Percentiles rank a stretch among this genome's conserved stretches.
These are phyloP conservation scores for Aquilaria sinensis DNA, from an alignment of 345 rosid genomes.

Conservation along the genomic window DNA sequence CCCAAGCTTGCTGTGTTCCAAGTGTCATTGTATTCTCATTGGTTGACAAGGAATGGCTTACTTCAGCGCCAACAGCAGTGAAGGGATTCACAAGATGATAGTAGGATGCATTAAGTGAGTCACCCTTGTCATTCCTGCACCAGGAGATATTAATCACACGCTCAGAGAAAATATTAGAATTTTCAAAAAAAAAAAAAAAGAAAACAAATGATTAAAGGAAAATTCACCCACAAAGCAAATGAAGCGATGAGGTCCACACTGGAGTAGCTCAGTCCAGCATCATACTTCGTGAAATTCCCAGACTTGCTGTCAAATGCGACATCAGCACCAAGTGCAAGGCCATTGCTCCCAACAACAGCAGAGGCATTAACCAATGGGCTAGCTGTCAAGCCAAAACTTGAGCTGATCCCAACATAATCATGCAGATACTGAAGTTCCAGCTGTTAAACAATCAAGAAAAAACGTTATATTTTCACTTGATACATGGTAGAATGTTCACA, in stretches of 20 bases:
- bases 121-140: constrained; percentile 77
- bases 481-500: background rate
- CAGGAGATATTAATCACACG: background rate
- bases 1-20: constrained; percentile 69
- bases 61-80: constrained; percentile 84
- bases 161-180: background rate
- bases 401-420: constrained; percentile 73
- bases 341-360: constrained; percentile 64
- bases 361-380: constrained; percentile 78
- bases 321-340: constrained; percentile 65
- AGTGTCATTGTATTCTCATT: constrained; percentile 65
- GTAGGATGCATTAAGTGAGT: constrained; percentile 61
- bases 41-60: constrained; percentile 65
- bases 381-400: constrained; percentile 79
- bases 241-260: constrained; percentile 71
- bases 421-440: constrained; percentile 85
- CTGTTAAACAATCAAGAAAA: constrained; percentile 32
- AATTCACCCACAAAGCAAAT: constrained; percentile 53
- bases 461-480: background rate
- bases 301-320: constrained; percentile 73
- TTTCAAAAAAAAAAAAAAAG: background rate
- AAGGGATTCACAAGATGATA: constrained; percentile 61
- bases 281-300: constrained; percentile 69
- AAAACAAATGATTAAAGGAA: background rate
- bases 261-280: constrained; percentile 68